Evolutionary conservation across 164 flowering plant genomes (phyloP), one percentile per base, ranked within the genome.

Genomic region (Sedum album): DNA sequence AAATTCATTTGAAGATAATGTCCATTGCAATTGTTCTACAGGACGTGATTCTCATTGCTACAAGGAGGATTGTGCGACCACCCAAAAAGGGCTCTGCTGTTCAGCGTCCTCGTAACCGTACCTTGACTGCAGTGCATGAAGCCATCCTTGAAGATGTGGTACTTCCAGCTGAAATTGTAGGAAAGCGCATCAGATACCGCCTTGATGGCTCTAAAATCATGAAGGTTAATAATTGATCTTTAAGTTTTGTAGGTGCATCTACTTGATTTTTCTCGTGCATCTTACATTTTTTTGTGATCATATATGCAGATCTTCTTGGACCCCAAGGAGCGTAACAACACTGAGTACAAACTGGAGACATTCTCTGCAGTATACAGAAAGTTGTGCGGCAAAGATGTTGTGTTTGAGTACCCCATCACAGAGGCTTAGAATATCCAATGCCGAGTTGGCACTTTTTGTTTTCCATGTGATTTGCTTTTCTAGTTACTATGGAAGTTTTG

Each of bases 161-260:
- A 0, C 74, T 81, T 49, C 97, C 97, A 38, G 96, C 93, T 57
- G 97, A 91, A 69, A 89, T 91, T 82, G 96, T 91, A 66, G 96
- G 97, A 68, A 91, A 91, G 68, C 93, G 93, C 4, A 71, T 80
- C 46, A 85, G 88, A 80, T 91, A 89, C 78, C 71, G 89, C 1
- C 49, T 44, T 44, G 49, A 44, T 44, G 49, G 49, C 11, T 44
- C 49, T 10, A 44, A 44, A 44, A 39, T 91, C 72, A 86, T 89
- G 74, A 91, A 91, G 93, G 97, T 91, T 4, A 78, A 67, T 23
- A 18, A 60, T 55, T 20, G 6, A 18, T n/a, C n/a, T n/a, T n/a
- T n/a, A n/a, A n/a, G n/a, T n/a, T n/a, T n/a, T n/a, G n/a, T n/a
- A n/a, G n/a, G n/a, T n/a, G n/a, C n/a, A n/a, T n/a, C n/a, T n/a